These are phyloP conservation scores for Lachancea quebecensis DNA, from an alignment of 805 yeast genomes.

Conservation along the genomic window DNA sequence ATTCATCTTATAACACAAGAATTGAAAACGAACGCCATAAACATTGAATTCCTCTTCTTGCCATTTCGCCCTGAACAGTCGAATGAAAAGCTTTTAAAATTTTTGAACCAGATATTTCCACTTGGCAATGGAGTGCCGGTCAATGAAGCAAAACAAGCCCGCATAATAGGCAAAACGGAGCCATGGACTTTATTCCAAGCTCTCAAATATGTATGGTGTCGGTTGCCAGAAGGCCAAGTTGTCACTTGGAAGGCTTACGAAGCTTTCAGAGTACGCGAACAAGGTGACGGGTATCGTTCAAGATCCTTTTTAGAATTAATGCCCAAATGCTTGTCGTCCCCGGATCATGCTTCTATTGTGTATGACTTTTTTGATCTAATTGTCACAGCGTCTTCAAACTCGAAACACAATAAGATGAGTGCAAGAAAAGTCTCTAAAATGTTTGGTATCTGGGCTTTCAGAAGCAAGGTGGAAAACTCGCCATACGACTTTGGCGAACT, in stretches of 20 bases:
- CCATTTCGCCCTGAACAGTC: constrained; percentile 71
- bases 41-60: constrained; percentile 65
- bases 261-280: constrained; percentile 59
- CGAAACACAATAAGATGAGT: constrained; percentile 68
- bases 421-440: constrained; percentile 74
- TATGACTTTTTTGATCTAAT: constrained; percentile 80
- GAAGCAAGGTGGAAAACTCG: constrained; percentile 22
- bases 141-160: constrained; percentile 34
- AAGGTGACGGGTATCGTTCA: constrained; percentile 57
- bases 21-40: constrained; percentile 60
- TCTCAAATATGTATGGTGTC: constrained; percentile 79
- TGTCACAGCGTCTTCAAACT: constrained; percentile 69
- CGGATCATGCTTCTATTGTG: constrained; percentile 84
- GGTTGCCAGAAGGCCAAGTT: constrained; percentile 71
- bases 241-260: constrained; percentile 83
- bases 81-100: constrained; percentile 50
- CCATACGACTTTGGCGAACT: constrained; percentile 24
- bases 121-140: constrained; percentile 44
- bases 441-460: constrained; percentile 88
- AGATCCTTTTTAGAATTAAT: constrained; percentile 71
- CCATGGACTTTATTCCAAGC: constrained; percentile 67
- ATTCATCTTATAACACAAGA: constrained; percentile 68
- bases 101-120: constrained; percentile 54
- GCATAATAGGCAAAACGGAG: constrained; percentile 46
- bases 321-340: constrained; percentile 77